These are phyloP conservation scores for Termitomyces titanicus DNA, from an alignment of 768 basidiomycete species.

Conservation along the genomic window DNA sequence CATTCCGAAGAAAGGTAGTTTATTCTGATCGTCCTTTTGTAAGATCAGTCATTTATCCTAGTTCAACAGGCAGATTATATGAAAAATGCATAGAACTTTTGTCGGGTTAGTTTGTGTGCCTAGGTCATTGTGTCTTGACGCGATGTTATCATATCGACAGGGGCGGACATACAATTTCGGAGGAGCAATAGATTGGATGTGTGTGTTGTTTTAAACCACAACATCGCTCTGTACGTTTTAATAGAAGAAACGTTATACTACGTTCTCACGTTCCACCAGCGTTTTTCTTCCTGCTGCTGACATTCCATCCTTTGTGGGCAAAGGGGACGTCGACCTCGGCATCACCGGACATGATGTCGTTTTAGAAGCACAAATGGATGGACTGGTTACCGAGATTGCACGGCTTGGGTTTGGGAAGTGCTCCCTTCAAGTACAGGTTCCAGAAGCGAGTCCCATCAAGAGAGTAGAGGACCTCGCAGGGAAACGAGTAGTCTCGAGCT, in stretches of 20 bases:
- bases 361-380: conserved; percentile 82
- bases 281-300: conserved; percentile 96
- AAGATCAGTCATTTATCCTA: not conserved
- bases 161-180: conserved; percentile 94
- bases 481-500: conserved; percentile 92
- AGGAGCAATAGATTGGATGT: conserved; percentile 87
- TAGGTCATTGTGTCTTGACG: not conserved
- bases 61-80: conserved; percentile 50
- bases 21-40: not conserved
- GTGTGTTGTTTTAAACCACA: conserved; percentile 89
- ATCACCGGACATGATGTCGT: conserved; percentile 99
- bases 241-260: not conserved
- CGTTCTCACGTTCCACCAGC: conserved; percentile 36
- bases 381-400: conserved; percentile 72
- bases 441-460: conserved; percentile 67
- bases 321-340: conserved; percentile 94
- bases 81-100: conserved; percentile 88
- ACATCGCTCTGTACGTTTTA: conserved; percentile 86
- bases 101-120: conserved; percentile 50
- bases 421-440: conserved; percentile 85
- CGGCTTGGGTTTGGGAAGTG: conserved; percentile 94
- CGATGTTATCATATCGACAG: conserved; percentile 33
- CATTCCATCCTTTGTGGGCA: conserved; percentile 97
- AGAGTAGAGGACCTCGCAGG: conserved; percentile 80
- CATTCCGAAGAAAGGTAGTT: conserved; percentile 92